Percentiles rank a stretch among this genome's conserved stretches.
phyloP scores from a whole-genome alignment of 148 eudicot species.

The Rhododendron ovatum region DNA sequence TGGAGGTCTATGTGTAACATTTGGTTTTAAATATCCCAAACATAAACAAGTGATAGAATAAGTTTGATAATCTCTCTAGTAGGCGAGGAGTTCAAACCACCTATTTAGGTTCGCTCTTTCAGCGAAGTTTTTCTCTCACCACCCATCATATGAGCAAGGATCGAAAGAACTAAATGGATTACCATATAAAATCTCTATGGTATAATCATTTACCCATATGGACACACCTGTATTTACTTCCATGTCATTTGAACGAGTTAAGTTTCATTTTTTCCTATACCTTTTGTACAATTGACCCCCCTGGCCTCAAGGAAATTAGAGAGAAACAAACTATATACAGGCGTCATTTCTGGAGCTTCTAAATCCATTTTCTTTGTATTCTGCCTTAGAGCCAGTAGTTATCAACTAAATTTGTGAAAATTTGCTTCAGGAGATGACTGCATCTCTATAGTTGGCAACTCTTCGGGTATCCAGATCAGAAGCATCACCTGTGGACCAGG shows the following conservation, averaged over 20 bases:
- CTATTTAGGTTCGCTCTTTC: neutral
- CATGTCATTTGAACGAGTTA: neutral
- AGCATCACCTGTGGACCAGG: conserved; percentile 75
- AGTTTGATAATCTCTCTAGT: neutral
- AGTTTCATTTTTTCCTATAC: neutral
- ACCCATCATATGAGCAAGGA: neutral
- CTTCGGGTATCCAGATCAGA: conserved; percentile 50
- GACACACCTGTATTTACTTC: neutral
- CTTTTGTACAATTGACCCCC: too few species aligned
- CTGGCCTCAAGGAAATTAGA: neutral
- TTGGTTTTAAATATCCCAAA: neutral
- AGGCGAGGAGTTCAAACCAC: neutral
- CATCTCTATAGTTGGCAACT: conserved; percentile 75
- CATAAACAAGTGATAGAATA: neutral
- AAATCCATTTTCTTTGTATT: neutral
- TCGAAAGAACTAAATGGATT: neutral
- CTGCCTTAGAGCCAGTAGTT: neutral
- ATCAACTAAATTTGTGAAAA: neutral
- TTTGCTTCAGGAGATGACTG: conserved; percentile 84
- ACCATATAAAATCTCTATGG: neutral
- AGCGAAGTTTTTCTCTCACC: neutral
- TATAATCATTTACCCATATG: neutral
- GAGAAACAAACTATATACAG: neutral
- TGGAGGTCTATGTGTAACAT: neutral
- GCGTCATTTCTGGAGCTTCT: neutral